Evolutionary conservation across 352 stramenopile species (phyloP), one percentile per base, ranked within the genome.

Genomic region (Phytopythium aichiense): DNA sequence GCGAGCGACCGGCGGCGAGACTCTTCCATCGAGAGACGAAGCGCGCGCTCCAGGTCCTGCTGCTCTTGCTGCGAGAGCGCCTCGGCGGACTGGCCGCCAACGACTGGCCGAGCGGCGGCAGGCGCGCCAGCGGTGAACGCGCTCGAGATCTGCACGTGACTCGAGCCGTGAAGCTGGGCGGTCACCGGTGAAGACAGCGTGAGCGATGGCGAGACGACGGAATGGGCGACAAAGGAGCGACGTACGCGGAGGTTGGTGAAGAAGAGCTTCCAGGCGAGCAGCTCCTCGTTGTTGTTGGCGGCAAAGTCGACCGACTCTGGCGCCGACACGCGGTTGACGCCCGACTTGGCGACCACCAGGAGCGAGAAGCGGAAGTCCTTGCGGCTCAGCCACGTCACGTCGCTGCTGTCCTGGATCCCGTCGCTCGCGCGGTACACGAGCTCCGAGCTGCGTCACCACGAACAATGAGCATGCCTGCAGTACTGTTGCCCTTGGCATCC

Each of bases 251-350:
- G 52, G 31, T 58, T 81, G 1, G 77, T 73, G 55, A 92, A 68
- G 49, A 94, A 94, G 0, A 69, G 68, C 58, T 88, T 91, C 85
- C 85, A 94, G 2, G 82, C 71, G 37, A 78, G 60, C 33, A 94
- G 73, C 61, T 91, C 85, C 2, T 56, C 60, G 9, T 89, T 72
- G 45, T 66, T 91, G 2, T 60, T 70, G 7, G 81, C 76, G 49
- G 85, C 85, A 54, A 94, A 90, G 28, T 91, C 81, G 25, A 81
- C 79, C 7, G 66, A 64, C 50, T 89, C 73, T n/a, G 81, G 67
- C 12, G 84, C 72, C n/a, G 80, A 87, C 3, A 77, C 70, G 46
- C 74, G 78, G 57, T 78, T 89, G 38, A 87, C 88, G 1, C 71
- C 83, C 11, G 76, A 66, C 63, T 94, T 94, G 16, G 63, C 74